phyloP scores from a whole-genome alignment of 1,139 yeast genomes.

The Yamadazyma blattariae region DNA sequence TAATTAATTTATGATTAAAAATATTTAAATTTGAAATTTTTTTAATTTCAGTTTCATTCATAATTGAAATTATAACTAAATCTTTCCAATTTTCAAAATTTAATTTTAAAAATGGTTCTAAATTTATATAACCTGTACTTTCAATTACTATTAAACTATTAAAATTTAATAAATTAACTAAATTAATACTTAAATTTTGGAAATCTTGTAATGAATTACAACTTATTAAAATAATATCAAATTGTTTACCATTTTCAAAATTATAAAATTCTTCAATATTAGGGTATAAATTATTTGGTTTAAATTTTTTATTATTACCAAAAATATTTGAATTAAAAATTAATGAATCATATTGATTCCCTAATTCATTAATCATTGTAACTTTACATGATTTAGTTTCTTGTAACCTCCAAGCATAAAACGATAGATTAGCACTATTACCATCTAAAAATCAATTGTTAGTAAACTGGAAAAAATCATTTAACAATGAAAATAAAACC shows the following conservation, averaged over 20 bases:
- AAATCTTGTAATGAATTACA: conserved; percentile 43
- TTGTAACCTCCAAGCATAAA: conserved; percentile 49
- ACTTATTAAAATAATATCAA: conserved; percentile 36
- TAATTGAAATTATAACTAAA: conserved; percentile 51
- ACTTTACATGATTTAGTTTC: conserved; percentile 34
- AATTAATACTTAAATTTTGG: conserved; percentile 26
- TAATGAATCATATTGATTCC: conserved; percentile 14
- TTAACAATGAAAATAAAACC: too few relatives aligned
- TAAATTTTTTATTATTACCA: conserved; percentile 18
- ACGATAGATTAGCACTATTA: conserved; percentile 46
- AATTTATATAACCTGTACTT: conserved; percentile 66
- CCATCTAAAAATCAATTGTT: conserved; percentile 30
- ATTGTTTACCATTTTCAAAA: conserved; percentile 18
- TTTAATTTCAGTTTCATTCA: conserved; percentile 65
- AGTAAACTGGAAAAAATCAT: too few relatives aligned
- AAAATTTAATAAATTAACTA: conserved; percentile 25
- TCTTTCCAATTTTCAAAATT: conserved; percentile 24
- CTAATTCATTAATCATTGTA: conserved; percentile 28
- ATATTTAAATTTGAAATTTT: conserved; percentile 21
- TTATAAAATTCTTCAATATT: conserved; percentile 12
- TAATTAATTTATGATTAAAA: conserved; percentile 27
- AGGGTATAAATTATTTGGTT: conserved; percentile 21
- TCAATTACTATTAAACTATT: conserved; percentile 58
- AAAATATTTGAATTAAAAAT: conserved; percentile 18
- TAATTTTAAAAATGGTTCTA: conserved; percentile 62